Percentiles rank a stretch among this genome's conserved stretches.
Evolutionary conservation across 176 grass and related monocot genomes (phyloP).

Genomic region (Triticum monococcum): DNA sequence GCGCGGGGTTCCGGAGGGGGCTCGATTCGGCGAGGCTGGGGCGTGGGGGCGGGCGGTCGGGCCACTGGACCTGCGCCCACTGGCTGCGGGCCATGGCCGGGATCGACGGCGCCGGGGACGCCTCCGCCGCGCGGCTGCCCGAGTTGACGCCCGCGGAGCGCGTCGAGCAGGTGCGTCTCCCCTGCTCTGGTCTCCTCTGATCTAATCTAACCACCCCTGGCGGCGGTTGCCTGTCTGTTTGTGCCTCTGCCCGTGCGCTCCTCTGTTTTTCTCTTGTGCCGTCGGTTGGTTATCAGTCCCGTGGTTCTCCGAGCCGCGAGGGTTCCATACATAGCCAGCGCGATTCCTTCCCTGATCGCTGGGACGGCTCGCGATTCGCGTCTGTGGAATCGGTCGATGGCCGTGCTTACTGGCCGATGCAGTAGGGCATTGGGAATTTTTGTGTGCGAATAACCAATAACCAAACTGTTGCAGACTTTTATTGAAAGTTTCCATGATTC

Average conservation of each 20-base stretch:
- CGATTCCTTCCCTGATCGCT: neutral
- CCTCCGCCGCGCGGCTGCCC: slow-evolving; percentile 15
- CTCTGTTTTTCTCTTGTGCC: neutral
- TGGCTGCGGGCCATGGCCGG: slow-evolving; percentile 96
- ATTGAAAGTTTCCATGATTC: neutral
- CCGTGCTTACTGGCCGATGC: neutral
- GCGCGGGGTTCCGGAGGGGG: neutral
- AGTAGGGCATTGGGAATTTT: neutral
- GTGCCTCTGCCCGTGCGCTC: neutral
- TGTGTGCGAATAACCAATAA: too few relatives aligned
- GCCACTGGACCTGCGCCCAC: slow-evolving; percentile 74
- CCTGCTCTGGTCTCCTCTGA: neutral
- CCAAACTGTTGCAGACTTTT: neutral
- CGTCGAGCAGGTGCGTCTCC: slow-evolving; percentile 45
- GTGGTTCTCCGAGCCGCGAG: neutral
- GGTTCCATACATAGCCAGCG: neutral
- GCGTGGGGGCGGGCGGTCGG: slow-evolving; percentile 82
- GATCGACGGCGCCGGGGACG: slow-evolving; percentile 43
- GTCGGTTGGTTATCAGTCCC: too few relatives aligned
- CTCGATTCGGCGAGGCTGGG: slow-evolving; percentile 71
- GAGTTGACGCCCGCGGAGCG: slow-evolving; percentile 46
- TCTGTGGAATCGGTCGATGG: neutral
- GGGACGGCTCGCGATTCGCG: too few relatives aligned
- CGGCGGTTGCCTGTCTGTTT: neutral
- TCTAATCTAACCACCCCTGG: neutral